Evolutionary conservation across 805 yeast genomes (phyloP), one percentile per base, ranked within the genome.

Genomic region (Komagataella populi): DNA sequence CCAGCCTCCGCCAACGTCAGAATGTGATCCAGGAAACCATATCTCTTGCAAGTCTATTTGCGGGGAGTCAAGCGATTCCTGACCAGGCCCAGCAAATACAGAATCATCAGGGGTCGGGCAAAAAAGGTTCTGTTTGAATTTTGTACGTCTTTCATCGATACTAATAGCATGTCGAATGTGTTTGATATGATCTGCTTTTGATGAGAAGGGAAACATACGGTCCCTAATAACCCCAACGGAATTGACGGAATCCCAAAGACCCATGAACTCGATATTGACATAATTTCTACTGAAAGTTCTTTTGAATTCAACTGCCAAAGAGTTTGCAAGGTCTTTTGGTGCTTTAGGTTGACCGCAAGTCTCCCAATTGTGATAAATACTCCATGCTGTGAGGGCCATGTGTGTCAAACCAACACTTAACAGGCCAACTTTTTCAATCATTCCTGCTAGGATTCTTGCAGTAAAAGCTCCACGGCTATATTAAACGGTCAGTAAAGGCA

Each of bases 1-100:
- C 83, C 84, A 81, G 0, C 84, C 84, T 2, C 87, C 87, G 2
- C 88, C 88, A 57, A 78, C 65, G 62, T 83, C 87, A 7, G 83
- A 70, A 62, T 83, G 88, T 58, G 78, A 78, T 2, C 87, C 89
- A 1, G 84, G 77, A 57, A 83, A 83, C 83, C 83, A 83, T 46
- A 77, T 59, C 57, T 83, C 87, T 14, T 73, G 59, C 39, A 75
- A 57, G 55, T 73, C 77, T 6, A 58, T 46, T 2, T 59, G 48
- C 17, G 54, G 56, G 1, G 50, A 59, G 46, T 52, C 16, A 52
- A 24, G 43, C 10, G 14, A 14, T 30, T 30, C 39, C 3, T 30
- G 14, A 30, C 14, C 12, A 6, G n/a, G 4, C 14, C 1, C 12
- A 30, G 39, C 14, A 8, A 30, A 30, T 10, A n/a, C 12, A 30